Base-by-base conservation (phyloP, 2,329 filamentous ascomycete species). In the Sclerotinia spermophila region DNA sequence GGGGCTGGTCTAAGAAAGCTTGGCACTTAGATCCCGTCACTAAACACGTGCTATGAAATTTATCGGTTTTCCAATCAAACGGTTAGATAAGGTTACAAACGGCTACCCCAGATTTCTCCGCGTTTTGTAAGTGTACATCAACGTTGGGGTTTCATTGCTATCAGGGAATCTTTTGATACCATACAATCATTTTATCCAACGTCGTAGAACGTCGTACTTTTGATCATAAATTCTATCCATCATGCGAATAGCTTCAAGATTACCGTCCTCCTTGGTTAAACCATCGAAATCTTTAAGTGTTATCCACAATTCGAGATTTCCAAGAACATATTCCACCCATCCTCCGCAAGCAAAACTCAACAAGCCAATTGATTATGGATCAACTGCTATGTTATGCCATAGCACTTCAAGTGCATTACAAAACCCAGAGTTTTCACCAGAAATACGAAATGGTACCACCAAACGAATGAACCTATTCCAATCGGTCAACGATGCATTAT, bases 391-490 rank as follows among this genome's bases (percentile, higher is more conserved):
- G 55, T 86, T 99, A 40, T 87, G 93, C 71, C 96, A 97, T 79
- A 92, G 88, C 35, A 86, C 94, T 2, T 89, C 92, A 74, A 83
- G 89, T 1, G 89, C 93, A 11, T 86, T 96, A 27, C 82, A 85
- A 62, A 91, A 90, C 78, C 84, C 87, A 6, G 93, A 97, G 78
- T 87, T 98, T 6, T 85, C 92, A 0, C 79, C 84, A 44, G 84
- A 89, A 30, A 84, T 89, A 42, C 87, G 86, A 74, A 89, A 89
- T 79, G 88, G 89, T 60, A 86, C 90, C 1, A 95, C 93, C 3
- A 93, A 93, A 79, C 91, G 92, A 75, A 91, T 96, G 86, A 98
- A 98, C 82, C 86, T 97, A 51, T 97, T 96, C 83, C 93, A 97
- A 80, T 91, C 96, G 66, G 89, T 99, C 83, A 98, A 98, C 80